Conservation (phyloP, 1,284 basidiomycete species). For the Inonotus hispidus region DNA sequence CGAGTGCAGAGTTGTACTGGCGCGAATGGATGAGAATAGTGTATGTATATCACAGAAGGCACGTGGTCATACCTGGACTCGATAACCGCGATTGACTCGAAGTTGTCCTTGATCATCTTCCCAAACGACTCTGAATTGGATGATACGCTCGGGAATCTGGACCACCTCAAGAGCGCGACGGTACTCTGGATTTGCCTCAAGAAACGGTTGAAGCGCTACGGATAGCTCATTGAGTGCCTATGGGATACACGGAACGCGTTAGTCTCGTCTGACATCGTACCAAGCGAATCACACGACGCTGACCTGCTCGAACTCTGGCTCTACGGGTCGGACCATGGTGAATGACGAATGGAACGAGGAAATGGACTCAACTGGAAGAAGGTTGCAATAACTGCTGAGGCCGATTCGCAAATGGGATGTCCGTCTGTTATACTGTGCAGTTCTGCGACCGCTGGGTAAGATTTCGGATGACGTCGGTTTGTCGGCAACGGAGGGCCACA, state of each 20-base stretch:
- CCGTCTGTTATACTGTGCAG: no score
- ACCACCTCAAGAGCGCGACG: conserved; percentile 66
- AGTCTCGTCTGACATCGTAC: no score
- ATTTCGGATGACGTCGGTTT: no score
- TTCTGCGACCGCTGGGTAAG: no score
- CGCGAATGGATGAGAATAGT: background rate
- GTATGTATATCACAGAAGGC: background rate
- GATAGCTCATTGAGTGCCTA: conserved; percentile 65
- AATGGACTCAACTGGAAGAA: background rate
- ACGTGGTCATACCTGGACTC: conserved; percentile 55
- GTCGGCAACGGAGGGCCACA: no score
- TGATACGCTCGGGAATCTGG: conserved; percentile 70
- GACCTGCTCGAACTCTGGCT: conserved; percentile 54
- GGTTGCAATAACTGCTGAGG: no score
- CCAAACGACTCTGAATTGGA: conserved; percentile 79
- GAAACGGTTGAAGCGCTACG: conserved; percentile 61
- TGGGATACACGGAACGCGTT: no score
- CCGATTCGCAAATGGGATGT: no score
- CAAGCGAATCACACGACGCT: no score
- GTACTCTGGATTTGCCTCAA: conserved; percentile 67
- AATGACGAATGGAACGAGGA: background rate
- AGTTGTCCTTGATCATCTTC: conserved; percentile 67
- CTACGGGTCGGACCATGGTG: conserved; percentile 28
- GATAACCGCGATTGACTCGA: conserved; percentile 74
- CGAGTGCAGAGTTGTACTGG: conserved; percentile 80